Evolutionary conservation across 2,329 filamentous ascomycete species (phyloP).

Genomic region (Lecanicillium sp.): DNA sequence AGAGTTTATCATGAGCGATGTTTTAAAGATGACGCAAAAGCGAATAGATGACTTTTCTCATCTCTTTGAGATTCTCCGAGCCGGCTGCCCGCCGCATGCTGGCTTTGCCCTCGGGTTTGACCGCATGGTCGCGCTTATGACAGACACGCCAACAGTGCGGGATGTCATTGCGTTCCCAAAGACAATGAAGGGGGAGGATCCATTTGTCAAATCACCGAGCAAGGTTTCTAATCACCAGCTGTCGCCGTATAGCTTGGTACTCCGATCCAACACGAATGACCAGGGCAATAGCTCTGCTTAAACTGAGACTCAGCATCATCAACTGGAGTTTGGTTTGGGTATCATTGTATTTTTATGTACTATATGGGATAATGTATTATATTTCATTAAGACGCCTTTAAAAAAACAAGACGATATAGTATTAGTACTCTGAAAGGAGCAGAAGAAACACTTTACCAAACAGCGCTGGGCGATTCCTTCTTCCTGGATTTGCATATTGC

Average conservation of each 20-base stretch:
- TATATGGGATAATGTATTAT: no score
- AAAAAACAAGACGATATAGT: no score
- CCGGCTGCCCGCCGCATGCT: constrained; percentile 90
- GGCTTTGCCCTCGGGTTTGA: constrained; percentile 93
- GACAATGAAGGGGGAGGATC: constrained; percentile 80
- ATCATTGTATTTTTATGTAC: no score
- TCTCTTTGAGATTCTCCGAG: constrained; percentile 69
- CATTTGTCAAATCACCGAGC: constrained; percentile 71
- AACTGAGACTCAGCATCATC: no score
- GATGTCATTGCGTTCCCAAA: constrained; percentile 98
- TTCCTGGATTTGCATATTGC: no score
- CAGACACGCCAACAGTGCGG: constrained; percentile 66
- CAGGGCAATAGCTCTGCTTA: no score
- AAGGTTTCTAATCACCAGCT: constrained; percentile 51
- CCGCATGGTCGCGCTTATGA: constrained; percentile 71
- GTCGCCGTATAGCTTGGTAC: constrained; percentile 36
- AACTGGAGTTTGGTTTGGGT: no score
- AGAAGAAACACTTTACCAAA: no score
- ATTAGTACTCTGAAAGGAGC: no score
- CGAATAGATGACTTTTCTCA: constrained; percentile 78
- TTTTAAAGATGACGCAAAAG: constrained; percentile 67
- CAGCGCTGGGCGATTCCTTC: no score
- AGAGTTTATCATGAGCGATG: constrained; percentile 73
- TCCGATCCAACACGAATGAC: no score
- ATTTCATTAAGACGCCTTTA: no score